A percentile compares a stretch with the other conserved stretches of the same genome.
These are phyloP conservation scores for Cercospora sp. DNA, from an alignment of 2,329 filamentous ascomycete genomes.

Conservation along the genomic window DNA sequence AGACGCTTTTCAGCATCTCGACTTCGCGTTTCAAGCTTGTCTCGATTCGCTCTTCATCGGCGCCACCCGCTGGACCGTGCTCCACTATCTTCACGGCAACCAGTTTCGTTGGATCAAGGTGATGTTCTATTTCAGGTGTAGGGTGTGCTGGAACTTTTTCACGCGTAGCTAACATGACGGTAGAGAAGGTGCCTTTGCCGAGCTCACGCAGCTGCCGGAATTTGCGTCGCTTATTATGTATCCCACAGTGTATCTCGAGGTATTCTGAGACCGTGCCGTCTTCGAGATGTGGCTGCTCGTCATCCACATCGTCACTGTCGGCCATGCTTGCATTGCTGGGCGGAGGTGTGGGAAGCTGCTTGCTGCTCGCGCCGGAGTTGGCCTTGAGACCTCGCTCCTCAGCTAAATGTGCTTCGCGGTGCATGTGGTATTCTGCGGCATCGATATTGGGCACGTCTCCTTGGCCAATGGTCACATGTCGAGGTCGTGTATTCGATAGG, in stretches of 20 bases:
- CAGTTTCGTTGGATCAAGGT: constrained; percentile 70
- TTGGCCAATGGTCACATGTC: constrained; percentile 70
- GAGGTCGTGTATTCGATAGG: constrained; percentile 63
- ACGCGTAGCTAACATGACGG: constrained; percentile 86
- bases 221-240: constrained; percentile 72
- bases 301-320: constrained; percentile 56
- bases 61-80: constrained; percentile 88
- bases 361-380: constrained; percentile 28
- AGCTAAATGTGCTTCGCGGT: constrained; percentile 80
- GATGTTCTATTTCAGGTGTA: constrained; percentile 47
- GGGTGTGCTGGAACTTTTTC: constrained; percentile 54
- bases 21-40: constrained; percentile 92
- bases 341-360: constrained; percentile 69
- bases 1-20: constrained; percentile 85
- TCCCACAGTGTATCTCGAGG: constrained; percentile 49
- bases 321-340: constrained; percentile 65
- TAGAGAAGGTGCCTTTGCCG: constrained; percentile 93
- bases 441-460: constrained; percentile 52
- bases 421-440: constrained; percentile 55
- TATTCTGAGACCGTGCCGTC: constrained; percentile 43
- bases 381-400: constrained; percentile 70
- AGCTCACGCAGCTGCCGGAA: constrained; percentile 80
- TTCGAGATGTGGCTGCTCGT: constrained; percentile 40
- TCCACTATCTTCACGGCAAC: constrained; percentile 96
- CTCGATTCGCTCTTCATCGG: constrained; percentile 88